A percentile compares a stretch with the other conserved stretches of the same genome.
Evolutionary conservation across 345 rosid species (phyloP).

Genomic region (thale cress (Arabidopsis thaliana)): TAIR10.1 NC_003074.8:17867501-17868000

Average conservation of each 20-base stretch:
- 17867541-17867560: conserved; percentile 26
- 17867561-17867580: background rate
- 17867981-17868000: conserved; percentile 40
- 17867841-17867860: conserved; percentile 40
- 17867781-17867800: conserved; percentile 39
- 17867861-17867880: conserved; percentile 33
- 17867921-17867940: conserved; percentile 32
- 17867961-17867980: conserved; percentile 36
- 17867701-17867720: conserved; percentile 72
- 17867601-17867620: conserved; percentile 14
- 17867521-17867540: conserved; percentile 77
- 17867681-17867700: conserved; percentile 77
- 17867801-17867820: conserved; percentile 40
- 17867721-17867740: conserved; percentile 66
- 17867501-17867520: conserved; percentile 84
- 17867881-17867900: conserved; percentile 18
- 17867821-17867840: conserved; percentile 9
- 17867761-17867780: conserved; percentile 40
- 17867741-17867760: conserved; percentile 45
- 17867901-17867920: conserved; percentile 35
- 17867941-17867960: conserved; percentile 40
- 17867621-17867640: conserved; percentile 53
- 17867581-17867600: background rate
- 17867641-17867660: conserved; percentile 52
- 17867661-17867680: conserved; percentile 50